Base-by-base conservation (phyloP, 192 early-diverging fungal genomes). In the Physocladia obscura region DNA sequence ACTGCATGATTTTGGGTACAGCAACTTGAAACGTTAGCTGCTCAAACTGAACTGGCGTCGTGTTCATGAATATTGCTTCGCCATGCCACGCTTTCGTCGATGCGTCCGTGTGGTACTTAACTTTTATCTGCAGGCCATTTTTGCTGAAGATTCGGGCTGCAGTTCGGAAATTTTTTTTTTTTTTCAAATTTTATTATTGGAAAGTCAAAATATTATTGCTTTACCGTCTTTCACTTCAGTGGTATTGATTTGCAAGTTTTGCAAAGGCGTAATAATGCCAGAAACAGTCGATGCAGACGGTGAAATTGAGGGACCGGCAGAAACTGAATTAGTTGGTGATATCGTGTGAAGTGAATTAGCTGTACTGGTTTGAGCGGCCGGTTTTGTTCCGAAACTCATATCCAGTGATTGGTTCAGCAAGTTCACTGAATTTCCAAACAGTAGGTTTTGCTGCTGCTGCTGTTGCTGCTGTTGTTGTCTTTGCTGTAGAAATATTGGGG, bases 1-100 rank as follows among this genome's bases (percentile, higher is more conserved):
- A 48, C n/a, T 70, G 74, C 84, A 86, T 86, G 6, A 81, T 78
- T 76, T 86, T 86, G 30, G 84, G 84, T 5, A 80, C 73, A 26
- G 84, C 79, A 0, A 86, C 71, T 57, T 82, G 81, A 54, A 86
- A 84, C 5, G 17, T 61, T 3, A 86, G 65, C 37, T 75, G 38
- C 15, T 76, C 78, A 39, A 86, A 84, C 6, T 73, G 69, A 21
- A 86, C 84, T 6, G 84, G 81, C 3, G 84, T 86, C 13, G 74
- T 76, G 73, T 86, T 86, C n/a, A 83, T 79, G 48, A 83, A 86
- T 2, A 73, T 67, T 32, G 76, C 76, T 47, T 78, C 39, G 3
- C 69, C 77, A 8, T 59, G 49, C 61, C 67, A 67, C 17, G 29
- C 30, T 61, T 49, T 32, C 13, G 21, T 13, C 30, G 17, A 30